phyloP scores from a whole-genome alignment of 2,329 filamentous ascomycete genomes.

The Botrytis aclada region DNA sequence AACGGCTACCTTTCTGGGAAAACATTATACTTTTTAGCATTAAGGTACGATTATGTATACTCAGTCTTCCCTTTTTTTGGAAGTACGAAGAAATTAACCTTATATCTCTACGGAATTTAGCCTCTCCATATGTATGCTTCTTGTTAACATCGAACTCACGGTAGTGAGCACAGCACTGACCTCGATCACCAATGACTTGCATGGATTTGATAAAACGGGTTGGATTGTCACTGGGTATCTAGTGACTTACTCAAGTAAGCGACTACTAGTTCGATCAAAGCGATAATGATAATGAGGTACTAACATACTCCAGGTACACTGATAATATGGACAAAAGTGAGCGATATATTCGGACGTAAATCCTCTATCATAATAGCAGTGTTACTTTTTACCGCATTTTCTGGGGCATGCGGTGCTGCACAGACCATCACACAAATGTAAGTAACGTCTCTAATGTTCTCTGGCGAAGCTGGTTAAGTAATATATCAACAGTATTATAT shows the following conservation, averaged over 20 bases:
- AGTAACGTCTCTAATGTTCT: not conserved
- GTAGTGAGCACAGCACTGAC: constrained; percentile 6
- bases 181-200: constrained; percentile 3
- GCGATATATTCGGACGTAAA: constrained; percentile 3
- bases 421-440: constrained; percentile 3
- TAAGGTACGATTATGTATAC: too few species aligned
- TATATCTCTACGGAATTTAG: too few species aligned
- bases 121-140: too few species aligned
- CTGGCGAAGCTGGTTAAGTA: too few species aligned
- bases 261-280: too few species aligned
- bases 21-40: too few species aligned
- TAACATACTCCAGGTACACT: not conserved
- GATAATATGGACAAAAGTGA: constrained; percentile 5
- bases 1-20: too few species aligned
- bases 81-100: too few species aligned
- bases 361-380: not conserved
- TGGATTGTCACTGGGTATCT: constrained; percentile 13
- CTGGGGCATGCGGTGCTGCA: constrained; percentile 6
- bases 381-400: constrained; percentile 2
- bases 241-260: constrained; percentile 6
- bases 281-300: not conserved
- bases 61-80: too few species aligned
- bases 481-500: constrained; percentile 14
- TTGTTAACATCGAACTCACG: not conserved
- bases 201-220: constrained; percentile 3